These are phyloP conservation scores for Hyphopichia khmerensis DNA, from an alignment of 1,139 yeast genomes.

Conservation along the genomic window DNA sequence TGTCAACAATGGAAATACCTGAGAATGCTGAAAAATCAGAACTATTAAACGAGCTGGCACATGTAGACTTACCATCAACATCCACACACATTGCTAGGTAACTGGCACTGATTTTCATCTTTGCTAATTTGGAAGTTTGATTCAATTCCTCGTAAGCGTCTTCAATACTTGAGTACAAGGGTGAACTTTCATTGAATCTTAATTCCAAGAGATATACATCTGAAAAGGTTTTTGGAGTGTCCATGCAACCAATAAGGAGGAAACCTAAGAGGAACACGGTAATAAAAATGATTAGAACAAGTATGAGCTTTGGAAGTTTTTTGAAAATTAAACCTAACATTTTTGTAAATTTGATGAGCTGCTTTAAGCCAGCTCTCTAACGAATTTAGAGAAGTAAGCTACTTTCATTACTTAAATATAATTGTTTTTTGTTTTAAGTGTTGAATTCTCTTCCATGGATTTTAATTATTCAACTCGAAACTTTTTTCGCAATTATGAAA, in stretches of 20 bases:
- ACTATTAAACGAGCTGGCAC: constrained; percentile 29
- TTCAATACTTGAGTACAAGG: constrained; percentile 34
- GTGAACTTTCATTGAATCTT: constrained; percentile 43
- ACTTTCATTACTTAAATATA: too few relatives aligned
- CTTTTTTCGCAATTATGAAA: too few relatives aligned
- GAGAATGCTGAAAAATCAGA: constrained; percentile 21
- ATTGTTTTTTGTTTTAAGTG: too few relatives aligned
- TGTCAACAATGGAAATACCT: constrained; percentile 19
- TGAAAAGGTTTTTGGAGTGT: constrained; percentile 38
- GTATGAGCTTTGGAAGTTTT: constrained; percentile 8
- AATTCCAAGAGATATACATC: constrained; percentile 46
- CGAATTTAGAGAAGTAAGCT: too few relatives aligned
- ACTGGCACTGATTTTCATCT: constrained; percentile 45
- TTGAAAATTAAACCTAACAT: neutral
- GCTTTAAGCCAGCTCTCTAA: too few relatives aligned
- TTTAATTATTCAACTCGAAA: too few relatives aligned
- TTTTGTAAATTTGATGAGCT: neutral
- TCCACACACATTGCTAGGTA: constrained; percentile 51
- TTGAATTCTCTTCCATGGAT: too few relatives aligned
- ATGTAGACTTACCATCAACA: constrained; percentile 23
- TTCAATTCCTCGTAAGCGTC: constrained; percentile 25
- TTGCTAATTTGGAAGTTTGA: constrained; percentile 17
- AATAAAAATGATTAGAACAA: constrained; percentile 30
- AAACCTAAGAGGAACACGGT: constrained; percentile 46
- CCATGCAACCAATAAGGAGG: constrained; percentile 53